These are phyloP conservation scores for Trichoderma aggressivum DNA, from an alignment of 2,329 filamentous ascomycete genomes.

Conservation along the genomic window DNA sequence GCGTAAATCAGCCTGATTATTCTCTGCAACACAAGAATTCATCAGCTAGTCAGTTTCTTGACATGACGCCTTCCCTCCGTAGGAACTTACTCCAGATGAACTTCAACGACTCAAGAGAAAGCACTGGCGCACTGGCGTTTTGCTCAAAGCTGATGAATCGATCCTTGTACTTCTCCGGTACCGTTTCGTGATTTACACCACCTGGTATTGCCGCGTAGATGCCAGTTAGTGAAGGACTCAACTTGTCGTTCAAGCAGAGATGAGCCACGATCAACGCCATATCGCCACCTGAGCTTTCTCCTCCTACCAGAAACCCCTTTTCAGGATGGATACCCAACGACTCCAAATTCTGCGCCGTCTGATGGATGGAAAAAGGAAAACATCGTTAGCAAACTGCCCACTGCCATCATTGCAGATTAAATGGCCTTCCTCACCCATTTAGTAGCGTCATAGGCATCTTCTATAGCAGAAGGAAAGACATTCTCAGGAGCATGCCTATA, in stretches of 20 bases:
- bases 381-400: not conserved
- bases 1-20: conserved; percentile 26
- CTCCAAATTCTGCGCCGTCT: conserved; percentile 20
- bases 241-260: conserved; percentile 22
- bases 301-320: conserved; percentile 28
- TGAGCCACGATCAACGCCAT: conserved; percentile 28
- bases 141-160: conserved; percentile 30
- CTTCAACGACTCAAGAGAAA: conserved; percentile 24
- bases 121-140: conserved; percentile 25
- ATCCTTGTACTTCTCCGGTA: conserved; percentile 30
- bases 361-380: not conserved
- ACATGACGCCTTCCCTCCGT: not conserved
- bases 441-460: conserved; percentile 30
- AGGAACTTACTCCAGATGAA: conserved; percentile 27
- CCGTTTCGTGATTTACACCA: conserved; percentile 23
- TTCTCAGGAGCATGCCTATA: conserved; percentile 32
- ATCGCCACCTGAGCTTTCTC: conserved; percentile 30
- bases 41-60: not conserved
- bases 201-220: conserved; percentile 26
- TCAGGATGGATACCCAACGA: conserved; percentile 26
- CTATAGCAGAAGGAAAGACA: conserved; percentile 28
- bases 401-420: not conserved
- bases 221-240: conserved; percentile 28
- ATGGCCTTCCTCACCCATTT: conserved; percentile 23
- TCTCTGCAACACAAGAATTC: conserved; percentile 16